Percentiles rank a stretch among this genome's conserved stretches.
Evolutionary conservation across 441 rosid species (phyloP).

Genomic region (Croton laevigatus): DNA sequence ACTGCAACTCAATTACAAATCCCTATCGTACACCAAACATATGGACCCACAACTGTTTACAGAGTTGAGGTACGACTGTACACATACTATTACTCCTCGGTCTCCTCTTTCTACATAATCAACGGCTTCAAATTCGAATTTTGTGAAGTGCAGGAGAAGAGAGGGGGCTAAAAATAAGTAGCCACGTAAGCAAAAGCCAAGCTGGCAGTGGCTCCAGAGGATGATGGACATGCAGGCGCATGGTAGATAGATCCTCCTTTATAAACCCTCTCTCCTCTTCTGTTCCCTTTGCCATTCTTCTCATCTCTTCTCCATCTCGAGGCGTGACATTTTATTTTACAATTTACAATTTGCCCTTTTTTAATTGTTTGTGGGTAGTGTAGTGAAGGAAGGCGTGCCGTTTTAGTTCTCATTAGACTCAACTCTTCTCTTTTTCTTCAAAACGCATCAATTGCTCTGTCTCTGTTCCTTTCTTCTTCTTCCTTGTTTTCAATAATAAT

Average conservation of each 20-base stretch:
- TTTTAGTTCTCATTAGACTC: conserved; percentile 22
- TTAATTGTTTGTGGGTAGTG: too few relatives aligned
- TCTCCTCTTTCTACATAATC: conserved; percentile 10
- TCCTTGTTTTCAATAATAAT: background rate
- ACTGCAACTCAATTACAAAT: too few relatives aligned
- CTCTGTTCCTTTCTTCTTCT: background rate
- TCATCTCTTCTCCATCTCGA: conserved; percentile 14
- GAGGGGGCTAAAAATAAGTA: too few relatives aligned
- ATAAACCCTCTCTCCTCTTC: conserved; percentile 25
- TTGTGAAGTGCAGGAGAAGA: too few relatives aligned
- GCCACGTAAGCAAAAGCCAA: conserved; percentile 33
- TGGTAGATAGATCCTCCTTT: conserved; percentile 14
- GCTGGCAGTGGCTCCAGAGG: conserved; percentile 43
- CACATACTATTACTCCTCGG: too few relatives aligned
- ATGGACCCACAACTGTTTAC: conserved; percentile 14
- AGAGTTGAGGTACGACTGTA: background rate
- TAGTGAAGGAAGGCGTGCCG: conserved; percentile 28
- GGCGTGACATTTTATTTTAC: conserved; percentile 31
- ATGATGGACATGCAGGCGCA: conserved; percentile 36
- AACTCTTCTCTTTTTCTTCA: background rate
- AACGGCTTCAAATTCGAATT: conserved; percentile 25
- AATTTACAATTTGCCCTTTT: too few relatives aligned
- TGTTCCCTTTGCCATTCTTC: conserved; percentile 16
- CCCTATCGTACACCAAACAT: background rate
- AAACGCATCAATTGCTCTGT: conserved; percentile 5